Base-by-base conservation (phyloP, 2,329 filamentous ascomycete species). In the Neophaeococcomyces mojaviensis region DNA sequence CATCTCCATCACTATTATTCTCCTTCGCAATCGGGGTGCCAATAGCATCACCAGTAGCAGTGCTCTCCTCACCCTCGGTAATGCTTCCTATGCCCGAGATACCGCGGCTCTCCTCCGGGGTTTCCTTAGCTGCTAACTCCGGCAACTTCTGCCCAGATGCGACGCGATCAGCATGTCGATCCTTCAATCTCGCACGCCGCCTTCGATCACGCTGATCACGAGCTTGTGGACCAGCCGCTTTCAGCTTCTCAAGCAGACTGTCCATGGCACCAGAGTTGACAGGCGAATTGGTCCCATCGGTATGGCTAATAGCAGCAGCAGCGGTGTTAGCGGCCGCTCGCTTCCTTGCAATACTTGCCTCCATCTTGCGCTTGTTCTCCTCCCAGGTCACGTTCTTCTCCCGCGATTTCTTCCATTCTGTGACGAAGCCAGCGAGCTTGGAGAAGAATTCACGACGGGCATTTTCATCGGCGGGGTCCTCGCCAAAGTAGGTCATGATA, bases 401-500 rank as follows among this genome's bases (percentile, higher is more conserved):
- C 56, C 82, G 81, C 26, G 88, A 94, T 77, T 84, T 90, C 84
- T 90, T 95, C 86, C 92, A 98, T 64, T 97, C 92, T 26, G 75
- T 71, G 57, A 98, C 78, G 70, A 98, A 98, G 45, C 81, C 74
- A 16, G 90, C 88, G 58, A 98, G 76, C 72, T 97, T 97, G 53
- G 83, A 73, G 63, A 98, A 98, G 76, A 98, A 98, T 57, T 96
- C 89, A 52, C 92, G 78, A 47, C 89, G 78, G n/a, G 89, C 85
- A 59, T 88, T 94, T 44, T 97, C 92, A 63, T 98, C 92, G 10
- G 78, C 74, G 32, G 86, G 82, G 61, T 98, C 92, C 70, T 98
- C 92, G 54, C 92, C 92, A 62, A 96, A 97, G 68, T 95, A 95
- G 4, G 83, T 77, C 82, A 97, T 88, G 57, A 97, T 96, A 62